Conservation (phyloP, 1,284 basidiomycete species). For the Serendipita sp. region DNA sequence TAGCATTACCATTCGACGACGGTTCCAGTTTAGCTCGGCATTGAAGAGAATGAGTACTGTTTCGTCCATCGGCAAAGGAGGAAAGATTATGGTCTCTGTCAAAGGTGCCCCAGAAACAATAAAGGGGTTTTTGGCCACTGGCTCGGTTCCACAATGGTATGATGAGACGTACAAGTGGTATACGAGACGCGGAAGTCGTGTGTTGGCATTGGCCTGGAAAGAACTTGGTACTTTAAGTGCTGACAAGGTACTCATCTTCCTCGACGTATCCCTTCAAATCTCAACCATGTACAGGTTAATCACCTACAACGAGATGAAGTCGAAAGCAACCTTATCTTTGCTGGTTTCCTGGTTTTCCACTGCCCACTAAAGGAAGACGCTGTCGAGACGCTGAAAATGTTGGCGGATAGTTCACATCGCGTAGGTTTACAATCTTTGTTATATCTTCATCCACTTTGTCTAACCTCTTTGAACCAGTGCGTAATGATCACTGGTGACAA, state of each 20-base stretch:
- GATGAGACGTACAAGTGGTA: conserved; percentile 90
- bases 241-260: conserved; percentile 35
- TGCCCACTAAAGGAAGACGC: conserved; percentile 93
- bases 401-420: conserved; percentile 85
- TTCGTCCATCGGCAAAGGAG: conserved; percentile 45
- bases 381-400: conserved; percentile 75
- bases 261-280: background rate
- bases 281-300: conserved; percentile 51
- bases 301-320: conserved; percentile 66
- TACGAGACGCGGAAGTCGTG: conserved; percentile 80
- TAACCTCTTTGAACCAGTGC: conserved; percentile 40
- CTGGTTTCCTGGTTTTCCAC: conserved; percentile 91
- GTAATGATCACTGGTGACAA: conserved; percentile 98
- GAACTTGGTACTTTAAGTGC: conserved; percentile 52
- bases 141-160: conserved; percentile 57
- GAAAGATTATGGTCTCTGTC: conserved; percentile 51
- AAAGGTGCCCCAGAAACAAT: conserved; percentile 95
- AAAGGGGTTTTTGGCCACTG: conserved; percentile 58
- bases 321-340: conserved; percentile 66
- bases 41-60: conserved; percentile 93
- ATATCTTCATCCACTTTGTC: background rate
- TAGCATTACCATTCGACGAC: conserved; percentile 58
- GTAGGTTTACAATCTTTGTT: conserved; percentile 31
- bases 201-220: conserved; percentile 78
- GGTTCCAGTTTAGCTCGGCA: conserved; percentile 92